phyloP scores from a whole-genome alignment of 306 rosid genomes.

The Macrotyloma uniflorum region DNA sequence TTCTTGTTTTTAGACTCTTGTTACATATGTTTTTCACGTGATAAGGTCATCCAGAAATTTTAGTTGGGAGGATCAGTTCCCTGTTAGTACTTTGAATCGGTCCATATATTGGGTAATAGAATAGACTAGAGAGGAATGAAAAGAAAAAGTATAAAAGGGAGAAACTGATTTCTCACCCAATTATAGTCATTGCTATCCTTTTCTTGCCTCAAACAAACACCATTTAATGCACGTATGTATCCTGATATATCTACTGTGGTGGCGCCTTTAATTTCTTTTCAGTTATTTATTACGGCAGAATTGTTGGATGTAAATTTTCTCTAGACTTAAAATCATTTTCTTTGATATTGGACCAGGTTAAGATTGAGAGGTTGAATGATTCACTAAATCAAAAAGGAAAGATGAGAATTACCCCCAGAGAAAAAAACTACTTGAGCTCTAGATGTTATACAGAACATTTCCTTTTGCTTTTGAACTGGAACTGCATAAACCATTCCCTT shows the following conservation, averaged over 20 bases:
- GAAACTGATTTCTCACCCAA: neutral
- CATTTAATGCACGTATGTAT: neutral
- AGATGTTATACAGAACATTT: slow-evolving; percentile 15
- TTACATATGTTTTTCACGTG: neutral
- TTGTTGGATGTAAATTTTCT: neutral
- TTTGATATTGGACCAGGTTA: neutral
- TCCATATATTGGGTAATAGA: slow-evolving; percentile 13
- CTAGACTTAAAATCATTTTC: neutral
- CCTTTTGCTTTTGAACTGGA: slow-evolving; percentile 16
- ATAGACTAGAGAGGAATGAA: slow-evolving; percentile 1
- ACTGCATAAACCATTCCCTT: neutral
- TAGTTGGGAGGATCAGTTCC: neutral
- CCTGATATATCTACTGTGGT: neutral
- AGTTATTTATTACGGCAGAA: neutral
- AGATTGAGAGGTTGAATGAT: slow-evolving; percentile 22
- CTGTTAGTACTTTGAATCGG: neutral
- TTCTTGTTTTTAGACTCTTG: slow-evolving; percentile 1
- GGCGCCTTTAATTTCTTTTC: neutral
- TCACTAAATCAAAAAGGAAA: neutral
- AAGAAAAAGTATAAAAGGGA: slow-evolving; percentile 15
- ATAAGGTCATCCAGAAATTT: neutral
- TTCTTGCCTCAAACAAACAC: neutral
- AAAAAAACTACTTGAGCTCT: slow-evolving; percentile 2
- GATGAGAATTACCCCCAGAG: neutral
- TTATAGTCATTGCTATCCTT: neutral